These are phyloP conservation scores for Xylaria multiplex DNA, from an alignment of 2,329 filamentous ascomycete species.

Conservation along the genomic window DNA sequence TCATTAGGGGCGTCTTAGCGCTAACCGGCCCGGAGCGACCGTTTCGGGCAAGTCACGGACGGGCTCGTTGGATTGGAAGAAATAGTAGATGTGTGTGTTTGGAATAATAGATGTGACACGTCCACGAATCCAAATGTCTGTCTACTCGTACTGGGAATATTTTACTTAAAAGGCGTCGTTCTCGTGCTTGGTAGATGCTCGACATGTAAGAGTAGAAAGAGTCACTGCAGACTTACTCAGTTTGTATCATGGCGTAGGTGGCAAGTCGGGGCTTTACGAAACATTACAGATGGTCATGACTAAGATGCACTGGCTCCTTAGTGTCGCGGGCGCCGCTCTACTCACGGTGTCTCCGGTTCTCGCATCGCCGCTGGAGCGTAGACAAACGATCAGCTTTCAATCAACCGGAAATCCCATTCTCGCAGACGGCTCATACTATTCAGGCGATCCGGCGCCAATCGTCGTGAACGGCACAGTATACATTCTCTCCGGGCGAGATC, in stretches of 20 bases:
- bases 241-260: neutral
- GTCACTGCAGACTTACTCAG: neutral
- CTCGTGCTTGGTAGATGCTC: neutral
- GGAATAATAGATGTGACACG: constrained; percentile 2
- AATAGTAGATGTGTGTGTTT: neutral
- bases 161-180: constrained; percentile 5
- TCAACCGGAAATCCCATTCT: constrained; percentile 53
- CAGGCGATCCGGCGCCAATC: constrained; percentile 53
- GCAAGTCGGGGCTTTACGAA: neutral
- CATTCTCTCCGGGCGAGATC: constrained; percentile 51
- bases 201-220: neutral
- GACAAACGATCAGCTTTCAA: constrained; percentile 37
- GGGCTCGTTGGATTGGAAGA: neutral
- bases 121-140: constrained; percentile 19
- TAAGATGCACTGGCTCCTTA: constrained; percentile 8
- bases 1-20: neutral
- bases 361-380: constrained; percentile 21
- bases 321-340: constrained; percentile 11
- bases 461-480: constrained; percentile 52
- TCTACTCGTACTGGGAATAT: neutral
- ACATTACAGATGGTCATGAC: neutral
- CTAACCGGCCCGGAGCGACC: neutral
- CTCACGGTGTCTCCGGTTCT: constrained; percentile 1
- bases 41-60: constrained; percentile 20
- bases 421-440: constrained; percentile 52